These are phyloP conservation scores for Pseudogymnoascus sp. DNA, from an alignment of 2,329 filamentous ascomycete genomes.

Conservation along the genomic window DNA sequence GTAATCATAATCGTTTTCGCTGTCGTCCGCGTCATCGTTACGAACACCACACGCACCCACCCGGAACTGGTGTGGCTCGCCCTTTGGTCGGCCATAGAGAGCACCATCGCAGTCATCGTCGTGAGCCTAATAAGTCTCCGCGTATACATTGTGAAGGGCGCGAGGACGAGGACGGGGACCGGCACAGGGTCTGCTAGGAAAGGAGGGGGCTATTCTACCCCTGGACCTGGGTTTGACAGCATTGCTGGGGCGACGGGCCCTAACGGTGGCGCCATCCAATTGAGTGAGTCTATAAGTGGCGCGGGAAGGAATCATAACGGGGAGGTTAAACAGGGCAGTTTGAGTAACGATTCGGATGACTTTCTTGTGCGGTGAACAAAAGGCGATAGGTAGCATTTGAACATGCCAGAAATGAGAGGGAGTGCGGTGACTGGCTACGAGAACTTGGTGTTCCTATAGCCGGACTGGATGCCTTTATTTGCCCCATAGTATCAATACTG, in stretches of 20 bases:
- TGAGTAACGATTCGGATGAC: neutral
- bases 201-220: neutral
- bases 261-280: neutral
- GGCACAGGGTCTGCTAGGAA: neutral
- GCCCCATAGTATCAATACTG: too few species aligned
- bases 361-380: neutral
- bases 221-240: neutral
- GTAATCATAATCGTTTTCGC: too few species aligned
- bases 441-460: neutral
- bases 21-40: constrained; percentile 6
- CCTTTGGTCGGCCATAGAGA: constrained; percentile 7
- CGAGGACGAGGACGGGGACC: neutral
- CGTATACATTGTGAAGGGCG: neutral
- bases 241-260: neutral
- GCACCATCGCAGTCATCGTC: constrained; percentile 5
- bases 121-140: neutral
- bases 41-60: neutral
- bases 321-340: neutral
- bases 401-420: too few species aligned
- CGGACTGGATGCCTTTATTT: too few species aligned
- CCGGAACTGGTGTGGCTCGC: constrained; percentile 7
- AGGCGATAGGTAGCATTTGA: neutral
- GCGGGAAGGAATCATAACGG: neutral
- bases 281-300: neutral
- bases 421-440: too few species aligned